Base-by-base conservation (phyloP, 495 filamentous ascomycete genomes). In the Xylaria flabelliformis region DNA sequence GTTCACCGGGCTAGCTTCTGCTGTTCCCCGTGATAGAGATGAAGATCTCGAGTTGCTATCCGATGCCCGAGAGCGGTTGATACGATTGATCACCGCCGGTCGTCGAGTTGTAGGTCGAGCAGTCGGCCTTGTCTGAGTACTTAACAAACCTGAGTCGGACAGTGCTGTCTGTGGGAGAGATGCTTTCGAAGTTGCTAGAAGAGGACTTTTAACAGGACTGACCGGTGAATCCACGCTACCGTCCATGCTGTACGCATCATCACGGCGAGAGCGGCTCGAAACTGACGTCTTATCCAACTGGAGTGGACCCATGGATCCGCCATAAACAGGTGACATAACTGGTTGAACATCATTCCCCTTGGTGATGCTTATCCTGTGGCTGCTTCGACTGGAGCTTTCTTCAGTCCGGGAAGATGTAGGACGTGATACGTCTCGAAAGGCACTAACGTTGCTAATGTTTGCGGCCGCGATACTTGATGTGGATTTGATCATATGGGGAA, bases 41-140 rank as follows among this genome's bases (percentile, higher is more conserved):
- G 91, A 91, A n/a, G 88, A 88, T 58, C 90, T 82, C 0, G 91
- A 91, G 15, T 84, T 82, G 17, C 89, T 85, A 41, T 83, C 82
- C 10, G 76, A 76, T 44, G 53, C 65, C 29, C 71, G 71, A 59
- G 75, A 75, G 44, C 71, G 74, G 65, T 84, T 87, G 59, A 91
- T 87, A 26, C 86, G 83, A 62, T 88, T 83, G 72, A 88, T 85
- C 15, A 85, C 81, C 44, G 80, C 77, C 3, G 86, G 85, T 59
- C 79, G 79, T 72, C 79, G 78, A 64, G 76, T 58, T 24, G 69
- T 56, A 12, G 83, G 78, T 15, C 67, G 74, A 9, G 77, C 63
- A 8, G 76, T 72, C 39, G 70, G 70, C 9, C 79, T 65, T n/a
- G 69, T n/a, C 2, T 80, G 39, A 10, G 70, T 24, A 10, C 77